These are phyloP conservation scores for Pythium aquatile DNA, from an alignment of 352 stramenopile genomes.

Conservation along the genomic window DNA sequence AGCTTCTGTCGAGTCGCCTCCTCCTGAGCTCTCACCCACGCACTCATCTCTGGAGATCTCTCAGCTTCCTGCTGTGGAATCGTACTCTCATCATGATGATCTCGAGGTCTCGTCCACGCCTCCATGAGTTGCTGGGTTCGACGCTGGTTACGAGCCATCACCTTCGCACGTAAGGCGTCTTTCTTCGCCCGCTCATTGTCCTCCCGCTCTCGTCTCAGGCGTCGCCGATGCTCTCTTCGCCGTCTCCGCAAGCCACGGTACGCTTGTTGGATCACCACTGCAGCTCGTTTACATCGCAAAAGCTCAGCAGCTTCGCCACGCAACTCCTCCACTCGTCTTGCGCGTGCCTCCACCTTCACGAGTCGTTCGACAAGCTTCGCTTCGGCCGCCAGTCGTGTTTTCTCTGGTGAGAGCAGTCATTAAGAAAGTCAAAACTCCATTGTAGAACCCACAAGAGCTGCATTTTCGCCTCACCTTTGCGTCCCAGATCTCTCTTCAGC, in stretches of 20 bases:
- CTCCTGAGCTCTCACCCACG: slow-evolving; percentile 8
- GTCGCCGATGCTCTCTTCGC: slow-evolving; percentile 20
- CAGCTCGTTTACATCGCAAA: slow-evolving; percentile 32
- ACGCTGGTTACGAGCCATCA: slow-evolving; percentile 42
- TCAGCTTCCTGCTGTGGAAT: neutral
- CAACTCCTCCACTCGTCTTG: slow-evolving; percentile 18
- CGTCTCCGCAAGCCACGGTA: slow-evolving; percentile 25
- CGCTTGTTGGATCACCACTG: slow-evolving; percentile 32
- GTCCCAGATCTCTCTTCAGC: slow-evolving; percentile 43
- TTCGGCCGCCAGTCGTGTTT: slow-evolving; percentile 26
- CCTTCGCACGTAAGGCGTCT: slow-evolving; percentile 31
- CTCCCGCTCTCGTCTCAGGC: slow-evolving; percentile 26
- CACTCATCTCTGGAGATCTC: neutral
- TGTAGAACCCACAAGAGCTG: neutral
- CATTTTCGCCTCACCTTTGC: slow-evolving; percentile 31
- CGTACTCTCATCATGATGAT: neutral
- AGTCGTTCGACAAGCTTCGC: slow-evolving; percentile 40
- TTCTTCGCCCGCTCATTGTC: slow-evolving; percentile 33
- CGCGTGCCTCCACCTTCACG: slow-evolving; percentile 27
- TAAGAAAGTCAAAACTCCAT: neutral
- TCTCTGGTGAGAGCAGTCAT: slow-evolving; percentile 7
- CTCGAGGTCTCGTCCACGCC: slow-evolving; percentile 3
- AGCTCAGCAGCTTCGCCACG: slow-evolving; percentile 28
- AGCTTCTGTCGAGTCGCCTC: slow-evolving; percentile 3
- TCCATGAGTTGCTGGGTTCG: slow-evolving; percentile 30